A percentile compares a stretch with the other conserved stretches of the same genome.
Evolutionary conservation across 1,284 basidiomycete species (phyloP).

Genomic region (Microbotryum lychnidis-dioicae): DNA sequence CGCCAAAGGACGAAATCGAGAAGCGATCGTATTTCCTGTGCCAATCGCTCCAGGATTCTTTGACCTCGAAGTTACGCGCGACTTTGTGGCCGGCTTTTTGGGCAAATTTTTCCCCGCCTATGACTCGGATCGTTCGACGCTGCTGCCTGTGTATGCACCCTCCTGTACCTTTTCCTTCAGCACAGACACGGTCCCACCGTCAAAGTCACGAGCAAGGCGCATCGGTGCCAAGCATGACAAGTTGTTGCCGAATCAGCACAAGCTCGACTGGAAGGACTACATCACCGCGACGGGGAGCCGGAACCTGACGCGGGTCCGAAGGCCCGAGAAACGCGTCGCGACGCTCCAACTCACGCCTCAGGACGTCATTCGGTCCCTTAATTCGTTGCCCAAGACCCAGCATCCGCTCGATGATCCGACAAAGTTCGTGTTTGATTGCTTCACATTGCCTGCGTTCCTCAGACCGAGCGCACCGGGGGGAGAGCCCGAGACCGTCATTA

Average conservation of each 20-base stretch:
- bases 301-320: conserved; percentile 58
- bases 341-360: conserved; percentile 67
- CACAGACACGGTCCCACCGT: conserved; percentile 69
- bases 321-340: conserved; percentile 53
- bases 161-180: conserved; percentile 81
- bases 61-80: conserved; percentile 55
- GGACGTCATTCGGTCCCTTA: conserved; percentile 55
- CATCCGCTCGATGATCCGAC: conserved; percentile 63
- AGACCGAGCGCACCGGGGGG: conserved; percentile 41
- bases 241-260: conserved; percentile 65
- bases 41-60: conserved; percentile 66
- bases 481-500: conserved; percentile 54
- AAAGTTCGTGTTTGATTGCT: conserved; percentile 84
- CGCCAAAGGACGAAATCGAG: conserved; percentile 19
- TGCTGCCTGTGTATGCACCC: conserved; percentile 69
- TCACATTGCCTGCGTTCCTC: conserved; percentile 48
- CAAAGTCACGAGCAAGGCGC: conserved; percentile 57
- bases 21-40: conserved; percentile 54
- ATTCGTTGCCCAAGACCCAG: conserved; percentile 62
- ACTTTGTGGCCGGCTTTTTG: conserved; percentile 60
- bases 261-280: conserved; percentile 62
- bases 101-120: conserved; percentile 76
- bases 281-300: conserved; percentile 52
- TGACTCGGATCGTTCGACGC: conserved; percentile 62
- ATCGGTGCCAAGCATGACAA: conserved; percentile 37